phyloP scores from a whole-genome alignment of 2,329 filamentous ascomycete species.

The Colletotrichum sp. region DNA sequence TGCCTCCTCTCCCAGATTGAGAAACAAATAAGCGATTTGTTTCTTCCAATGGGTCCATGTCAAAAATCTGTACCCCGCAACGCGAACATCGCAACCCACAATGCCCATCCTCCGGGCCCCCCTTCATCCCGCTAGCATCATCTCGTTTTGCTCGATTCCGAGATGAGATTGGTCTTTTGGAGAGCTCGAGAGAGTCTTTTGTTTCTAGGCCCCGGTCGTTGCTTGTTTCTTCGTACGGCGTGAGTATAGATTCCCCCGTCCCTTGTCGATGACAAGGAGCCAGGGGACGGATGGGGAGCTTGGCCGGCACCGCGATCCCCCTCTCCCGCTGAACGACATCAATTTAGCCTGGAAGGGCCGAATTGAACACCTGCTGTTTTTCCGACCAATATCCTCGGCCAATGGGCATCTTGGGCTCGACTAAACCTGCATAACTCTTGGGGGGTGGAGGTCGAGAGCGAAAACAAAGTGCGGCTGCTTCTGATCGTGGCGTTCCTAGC shows the following conservation, averaged over 20 bases:
- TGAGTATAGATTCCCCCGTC: neutral
- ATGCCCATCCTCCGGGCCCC: neutral
- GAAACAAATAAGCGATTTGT: neutral
- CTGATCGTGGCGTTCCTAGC: conserved; percentile 17
- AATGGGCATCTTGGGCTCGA: conserved; percentile 21
- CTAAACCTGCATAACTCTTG: neutral
- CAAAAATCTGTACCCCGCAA: conserved; percentile 12
- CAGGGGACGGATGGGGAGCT: conserved; percentile 8
- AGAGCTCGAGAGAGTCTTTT: neutral
- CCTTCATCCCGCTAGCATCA: neutral
- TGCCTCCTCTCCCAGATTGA: neutral
- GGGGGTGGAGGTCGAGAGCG: conserved; percentile 14
- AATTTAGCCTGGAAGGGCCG: conserved; percentile 50
- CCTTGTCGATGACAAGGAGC: neutral
- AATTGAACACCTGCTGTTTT: conserved; percentile 38
- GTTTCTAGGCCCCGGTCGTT: neutral
- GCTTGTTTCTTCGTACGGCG: neutral
- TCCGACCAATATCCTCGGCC: conserved; percentile 36
- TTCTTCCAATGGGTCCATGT: neutral
- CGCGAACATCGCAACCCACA: conserved; percentile 1
- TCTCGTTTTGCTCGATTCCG: conserved; percentile 1
- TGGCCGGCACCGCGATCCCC: conserved; percentile 11
- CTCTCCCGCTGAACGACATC: conserved; percentile 28
- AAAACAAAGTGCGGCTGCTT: conserved; percentile 36
- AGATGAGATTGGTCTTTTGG: conserved; percentile 6